Evolutionary conservation across 306 rosid species (phyloP), one percentile per base, ranked within the genome.

Genomic region (Dryas drummondii): DNA sequence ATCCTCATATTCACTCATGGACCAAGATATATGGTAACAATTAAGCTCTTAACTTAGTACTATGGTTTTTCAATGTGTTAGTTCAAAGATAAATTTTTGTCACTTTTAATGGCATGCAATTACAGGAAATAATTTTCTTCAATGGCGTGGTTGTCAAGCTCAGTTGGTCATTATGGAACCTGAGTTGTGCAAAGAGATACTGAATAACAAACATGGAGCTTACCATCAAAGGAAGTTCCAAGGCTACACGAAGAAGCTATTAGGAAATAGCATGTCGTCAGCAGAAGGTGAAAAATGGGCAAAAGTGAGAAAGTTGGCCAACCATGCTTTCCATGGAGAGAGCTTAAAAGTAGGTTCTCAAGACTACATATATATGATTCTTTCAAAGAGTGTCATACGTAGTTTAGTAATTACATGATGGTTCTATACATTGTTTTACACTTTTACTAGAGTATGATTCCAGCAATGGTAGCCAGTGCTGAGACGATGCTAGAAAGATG

Each of bases 301-400:
- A 0, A 81, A 81, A 32, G 11, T 79, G 45, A 7, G 83, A 12
- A 84, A 84, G 72, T 72, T 78, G 22, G 74, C 81, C 14, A 68
- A 78, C 14, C 71, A 45, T 54, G 83, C 83, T 53, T 78, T 84
- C 67, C 83, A 84, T 71, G 85, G 76, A 10, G 88, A 84, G 32
- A 78, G 57, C 71, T 74, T 84, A 22, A 81, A 61, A 8, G 88
- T 81, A 64, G 0, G 22, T 22, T 22, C 22, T 22, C 0, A 22
- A 22, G 22, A 22, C 22, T 22, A 22, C 22, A 22, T 22, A 22
- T 22, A 22, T 22, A 22, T 22, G 22, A 22, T 22, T 22, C 22
- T 22, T 22, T 22, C 22, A 22, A 22, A 22, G 22, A 22, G 22
- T 22, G 22, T 22, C 22, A 22, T 22, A 22, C 22, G 22, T 22